Conservation (phyloP, 495 filamentous ascomycete species). For the Cercophora newfieldiana region DNA sequence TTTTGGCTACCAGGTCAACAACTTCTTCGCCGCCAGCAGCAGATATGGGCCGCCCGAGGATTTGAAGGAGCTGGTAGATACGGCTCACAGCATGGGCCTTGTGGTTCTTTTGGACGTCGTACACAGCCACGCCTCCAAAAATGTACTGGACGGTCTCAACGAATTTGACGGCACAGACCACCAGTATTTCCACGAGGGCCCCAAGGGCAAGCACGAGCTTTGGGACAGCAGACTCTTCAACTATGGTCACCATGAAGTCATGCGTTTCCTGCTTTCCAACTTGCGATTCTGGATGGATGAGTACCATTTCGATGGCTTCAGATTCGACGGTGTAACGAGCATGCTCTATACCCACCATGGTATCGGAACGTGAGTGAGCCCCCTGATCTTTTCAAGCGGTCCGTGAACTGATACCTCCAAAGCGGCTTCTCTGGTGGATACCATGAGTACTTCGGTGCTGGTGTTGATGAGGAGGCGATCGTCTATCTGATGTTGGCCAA, state of each 20-base stretch:
- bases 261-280: constrained; percentile 93
- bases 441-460: constrained; percentile 93
- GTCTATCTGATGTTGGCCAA: constrained; percentile 97
- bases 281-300: constrained; percentile 99
- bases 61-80: constrained; percentile 94
- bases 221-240: constrained; percentile 98
- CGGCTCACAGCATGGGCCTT: constrained; percentile 86
- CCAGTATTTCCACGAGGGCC: constrained; percentile 89
- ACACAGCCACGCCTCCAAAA: constrained; percentile 97
- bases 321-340: constrained; percentile 96
- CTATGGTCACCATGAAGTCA: constrained; percentile 90
- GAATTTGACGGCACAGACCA: constrained; percentile 93
- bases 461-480: constrained; percentile 92
- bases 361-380: constrained; percentile 86
- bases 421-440: constrained; percentile 98
- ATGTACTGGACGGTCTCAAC: constrained; percentile 90
- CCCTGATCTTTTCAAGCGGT: not conserved
- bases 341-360: constrained; percentile 97
- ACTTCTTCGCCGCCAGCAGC: constrained; percentile 96
- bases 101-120: constrained; percentile 95
- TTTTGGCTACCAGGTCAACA: constrained; percentile 98
- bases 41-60: constrained; percentile 94
- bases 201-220: constrained; percentile 79
- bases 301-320: constrained; percentile 93
- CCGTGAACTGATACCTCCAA: constrained; percentile 7